phyloP scores from a whole-genome alignment of 1,284 basidiomycete species.

The Ganoderma leucocontextum region DNA sequence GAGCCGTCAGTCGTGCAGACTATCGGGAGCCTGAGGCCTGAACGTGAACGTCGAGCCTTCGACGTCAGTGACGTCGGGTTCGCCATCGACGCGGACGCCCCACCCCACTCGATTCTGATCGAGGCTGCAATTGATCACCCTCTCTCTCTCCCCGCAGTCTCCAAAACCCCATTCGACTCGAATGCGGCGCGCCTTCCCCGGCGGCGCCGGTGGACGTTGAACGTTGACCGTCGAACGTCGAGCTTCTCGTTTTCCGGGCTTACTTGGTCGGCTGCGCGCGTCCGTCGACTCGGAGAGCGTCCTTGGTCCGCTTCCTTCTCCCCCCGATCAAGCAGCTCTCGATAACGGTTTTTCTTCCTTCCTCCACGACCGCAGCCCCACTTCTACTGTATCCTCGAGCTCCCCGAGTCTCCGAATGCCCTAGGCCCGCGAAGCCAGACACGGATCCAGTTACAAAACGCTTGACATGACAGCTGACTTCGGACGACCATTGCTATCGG shows the following conservation, averaged over 20 bases:
- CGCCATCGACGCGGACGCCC: not conserved
- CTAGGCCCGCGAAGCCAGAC: no score
- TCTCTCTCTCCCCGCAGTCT: not conserved
- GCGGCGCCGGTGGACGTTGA: not conserved
- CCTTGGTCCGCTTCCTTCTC: not conserved
- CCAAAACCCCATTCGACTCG: not conserved
- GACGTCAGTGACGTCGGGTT: not conserved
- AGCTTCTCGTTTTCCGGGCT: not conserved
- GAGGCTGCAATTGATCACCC: not conserved
- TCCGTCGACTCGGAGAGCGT: not conserved
- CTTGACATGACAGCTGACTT: no score
- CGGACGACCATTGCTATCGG: no score
- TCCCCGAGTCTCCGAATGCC: no score
- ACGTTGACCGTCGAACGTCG: not conserved
- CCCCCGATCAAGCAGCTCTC: no score
- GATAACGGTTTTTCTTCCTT: not conserved
- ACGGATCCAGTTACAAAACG: no score
- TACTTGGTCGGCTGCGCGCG: not conserved
- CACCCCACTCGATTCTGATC: not conserved
- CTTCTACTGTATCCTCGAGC: no score
- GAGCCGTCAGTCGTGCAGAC: not conserved
- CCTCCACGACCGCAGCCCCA: not conserved
- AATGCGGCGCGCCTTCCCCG: no score
- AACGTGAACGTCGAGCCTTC: not conserved
- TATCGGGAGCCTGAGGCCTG: not conserved